Base-by-base conservation (phyloP, 2,329 filamentous ascomycete species). In the Trichoderma sp. region DNA sequence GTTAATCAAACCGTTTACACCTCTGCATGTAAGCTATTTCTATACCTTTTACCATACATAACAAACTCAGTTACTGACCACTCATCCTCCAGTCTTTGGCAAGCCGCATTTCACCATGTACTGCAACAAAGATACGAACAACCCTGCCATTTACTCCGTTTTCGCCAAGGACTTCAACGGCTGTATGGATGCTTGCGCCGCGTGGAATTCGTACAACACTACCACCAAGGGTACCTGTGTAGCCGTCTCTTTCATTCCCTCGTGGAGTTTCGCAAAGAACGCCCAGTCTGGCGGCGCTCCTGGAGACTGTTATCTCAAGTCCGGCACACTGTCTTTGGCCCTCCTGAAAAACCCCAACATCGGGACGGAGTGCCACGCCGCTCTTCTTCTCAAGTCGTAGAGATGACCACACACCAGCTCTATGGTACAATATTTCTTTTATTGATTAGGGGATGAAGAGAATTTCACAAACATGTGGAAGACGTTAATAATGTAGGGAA, bases 241-340 rank as follows among this genome's bases (percentile, higher is more conserved):
- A 6, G 67, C 57, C n/a, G 39, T 70, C 21, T 70, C 67, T 1
- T 70, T 70, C 21, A 62, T 70, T 36, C 67, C 67, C 21, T n/a
- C 15, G 15, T 70, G 67, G 67, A 62, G 67, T 6, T n/a, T 53
- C 39, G 12, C 21, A 21, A 24, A 57, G 21, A 61, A 34, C 8
- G 67, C 67, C 1, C 15, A 26, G 57, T 1, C 1, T 1, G 67
- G 67, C 12, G 4, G n/a, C 30, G 67, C 39, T 36, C 67, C 67
- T 3, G 67, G 67, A 15, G 67, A 70, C 30, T 70, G 67, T 30
- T 70, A 70, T n/a, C 67, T 70, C 57, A 70, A 70, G 39, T 39
- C 67, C 14, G 57, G 57, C 9, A 39, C 57, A 2, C 18, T 28
- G 9, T 26, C 26, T 8, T 15, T 5, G 1, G n/a, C 6, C 28